Evolutionary conservation across 805 yeast genomes (phyloP), one percentile per base, ranked within the genome.

Genomic region (Kuraishia cidri): DNA sequence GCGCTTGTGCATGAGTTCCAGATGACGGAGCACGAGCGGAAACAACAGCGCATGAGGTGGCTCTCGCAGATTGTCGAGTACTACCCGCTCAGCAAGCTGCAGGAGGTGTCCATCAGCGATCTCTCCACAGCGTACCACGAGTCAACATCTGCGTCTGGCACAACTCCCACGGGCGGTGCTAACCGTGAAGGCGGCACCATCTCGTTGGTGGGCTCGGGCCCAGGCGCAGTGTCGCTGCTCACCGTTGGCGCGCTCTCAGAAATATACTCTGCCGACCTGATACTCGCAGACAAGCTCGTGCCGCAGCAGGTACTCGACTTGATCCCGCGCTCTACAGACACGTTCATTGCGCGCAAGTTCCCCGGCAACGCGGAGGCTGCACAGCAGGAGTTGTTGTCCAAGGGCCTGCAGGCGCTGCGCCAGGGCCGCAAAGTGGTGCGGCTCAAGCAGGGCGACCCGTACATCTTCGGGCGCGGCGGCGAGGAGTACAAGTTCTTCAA

Each of bases 291-390:
- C 52, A 90, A 90, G 49, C 66, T 90, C 17, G 97, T 90, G 0
- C 97, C 97, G 3, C 83, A 81, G 44, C 80, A 79, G 44, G 94
- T 90, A 1, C 60, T 90, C 23, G 84, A 79, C 29, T 57, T 88
- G 13, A 79, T 90, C n/a, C 97, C 97, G 0, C 52, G 69, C 20
- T 64, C 66, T 20, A 83, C 94, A 1, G 79, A 77, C 29, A 62
- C 80, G 4, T 86, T 82, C 50, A 87, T 90, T 37, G 97, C 97
- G 2, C 69, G 86, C 26, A 90, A 90, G 54, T 90, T 87, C 58
- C 97, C 97, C 3, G 97, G 97, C 1, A 90, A 90, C 52, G 97
- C 97, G 1, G 96, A 87, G 47, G 70, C 71, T 30, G 97, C 97
- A 0, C 97, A 90, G 55, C 70, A 81, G 38, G 95, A 90, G 54